A percentile compares a stretch with the other conserved stretches of the same genome.
Evolutionary conservation across 2,329 filamentous ascomycete genomes (phyloP).

Genomic region (Cordyceps javanica): DNA sequence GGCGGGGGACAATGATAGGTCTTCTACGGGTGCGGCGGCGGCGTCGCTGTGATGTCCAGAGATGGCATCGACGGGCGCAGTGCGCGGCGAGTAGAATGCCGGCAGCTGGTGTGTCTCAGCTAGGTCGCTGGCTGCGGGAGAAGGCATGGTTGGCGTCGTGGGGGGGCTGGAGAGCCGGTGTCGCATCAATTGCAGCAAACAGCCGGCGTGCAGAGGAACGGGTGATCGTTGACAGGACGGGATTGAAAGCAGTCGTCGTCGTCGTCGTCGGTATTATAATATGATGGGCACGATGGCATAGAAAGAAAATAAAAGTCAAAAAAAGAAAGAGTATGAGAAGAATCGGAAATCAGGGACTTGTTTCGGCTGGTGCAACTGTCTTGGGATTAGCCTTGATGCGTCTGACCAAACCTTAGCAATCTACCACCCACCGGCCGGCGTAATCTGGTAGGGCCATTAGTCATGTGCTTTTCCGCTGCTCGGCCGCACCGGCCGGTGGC

Average conservation of each 20-base stretch:
- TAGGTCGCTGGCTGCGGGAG: conserved; percentile 13
- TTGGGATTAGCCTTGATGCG: neutral
- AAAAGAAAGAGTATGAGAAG: neutral
- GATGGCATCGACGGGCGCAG: conserved; percentile 17
- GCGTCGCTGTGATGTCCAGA: conserved; percentile 9
- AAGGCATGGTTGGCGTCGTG: conserved; percentile 3
- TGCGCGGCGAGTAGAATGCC: conserved; percentile 33
- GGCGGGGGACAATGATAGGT: conserved; percentile 29
- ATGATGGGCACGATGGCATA: no score
- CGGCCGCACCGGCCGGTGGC: conserved; percentile 7
- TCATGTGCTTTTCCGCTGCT: conserved; percentile 5
- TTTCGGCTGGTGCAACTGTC: neutral
- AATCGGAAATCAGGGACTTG: neutral
- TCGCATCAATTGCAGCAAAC: conserved; percentile 2
- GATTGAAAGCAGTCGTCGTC: neutral
- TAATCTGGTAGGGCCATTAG: conserved; percentile 4
- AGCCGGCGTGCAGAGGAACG: neutral
- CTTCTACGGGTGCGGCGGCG: conserved; percentile 21
- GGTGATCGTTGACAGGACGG: neutral
- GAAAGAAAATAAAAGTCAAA: no score
- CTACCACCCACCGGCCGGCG: neutral
- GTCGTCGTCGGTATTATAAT: neutral
- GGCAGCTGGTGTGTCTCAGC: conserved; percentile 24
- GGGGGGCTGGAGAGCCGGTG: neutral
- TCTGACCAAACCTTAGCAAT: conserved; percentile 11